Evolutionary conservation across 495 filamentous ascomycete species (phyloP), one percentile per base, ranked within the genome.

Genomic region (Oidiodendron maius): DNA sequence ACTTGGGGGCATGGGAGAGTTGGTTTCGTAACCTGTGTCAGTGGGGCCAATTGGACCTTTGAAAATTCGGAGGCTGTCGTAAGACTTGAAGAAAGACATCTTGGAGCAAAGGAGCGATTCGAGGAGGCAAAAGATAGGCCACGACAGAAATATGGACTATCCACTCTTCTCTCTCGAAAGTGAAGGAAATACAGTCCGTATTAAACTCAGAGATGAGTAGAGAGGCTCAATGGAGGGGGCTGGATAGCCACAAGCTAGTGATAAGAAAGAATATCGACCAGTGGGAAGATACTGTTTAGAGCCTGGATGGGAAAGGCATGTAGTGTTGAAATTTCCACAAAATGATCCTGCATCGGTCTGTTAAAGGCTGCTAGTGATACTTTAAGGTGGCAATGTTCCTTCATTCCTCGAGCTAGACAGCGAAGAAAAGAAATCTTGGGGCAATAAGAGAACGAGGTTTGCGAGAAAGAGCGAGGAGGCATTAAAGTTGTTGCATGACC

Each of bases 351-450:
- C 12, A 20, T 22, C n/a, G n/a, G n/a, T n/a, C n/a, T n/a, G n/a
- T n/a, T n/a, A n/a, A n/a, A n/a, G n/a, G n/a, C n/a, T 32, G 49
- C 46, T 53, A 58, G 46, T 47, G 28, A 50, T 53, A 46, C 44
- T 52, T 22, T 16, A 30, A 28, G 35, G 34, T 37, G 36, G 40
- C 43, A 45, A 23, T 55, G 42, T 50, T 40, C 40, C 40, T 32
- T 49, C 41, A 15, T 18, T 37, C 44, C 35, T 17, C 20, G 43
- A 21, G 32, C 37, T 32, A 12, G 60, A 62, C 53, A 51, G 3
- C 25, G 51, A 53, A 50, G 55, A 48, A 55, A 50, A 61, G 34
- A 53, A 55, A n/a, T n/a, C n/a, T n/a, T n/a, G n/a, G n/a, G n/a
- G n/a, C n/a, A n/a, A n/a, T n/a, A n/a, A n/a, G n/a, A n/a, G n/a